These are phyloP conservation scores for Botrytis galanthina DNA, from an alignment of 2,329 filamentous ascomycete genomes.

Conservation along the genomic window DNA sequence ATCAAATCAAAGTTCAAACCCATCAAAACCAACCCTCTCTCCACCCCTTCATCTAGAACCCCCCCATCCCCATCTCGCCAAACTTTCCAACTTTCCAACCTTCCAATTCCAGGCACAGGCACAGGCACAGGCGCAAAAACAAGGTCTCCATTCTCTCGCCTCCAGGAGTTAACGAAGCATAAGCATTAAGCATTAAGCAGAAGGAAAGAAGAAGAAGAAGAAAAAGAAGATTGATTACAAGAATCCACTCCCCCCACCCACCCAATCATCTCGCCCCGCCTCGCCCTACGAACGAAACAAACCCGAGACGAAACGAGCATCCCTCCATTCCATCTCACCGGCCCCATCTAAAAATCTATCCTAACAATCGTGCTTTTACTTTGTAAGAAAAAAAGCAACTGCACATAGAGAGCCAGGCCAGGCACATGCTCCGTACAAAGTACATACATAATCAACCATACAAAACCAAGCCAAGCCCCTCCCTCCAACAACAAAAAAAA, in stretches of 20 bases:
- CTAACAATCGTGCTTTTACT: not conserved
- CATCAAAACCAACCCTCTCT: not conserved
- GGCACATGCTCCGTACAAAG: not conserved
- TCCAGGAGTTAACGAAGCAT: not conserved
- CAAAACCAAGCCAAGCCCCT: not conserved
- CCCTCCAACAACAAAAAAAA: not conserved
- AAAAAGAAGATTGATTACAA: not conserved
- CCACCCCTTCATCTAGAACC: not conserved
- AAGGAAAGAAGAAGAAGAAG: not conserved
- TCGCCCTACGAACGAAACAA: conserved; percentile 10
- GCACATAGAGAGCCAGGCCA: not conserved
- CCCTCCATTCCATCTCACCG: not conserved
- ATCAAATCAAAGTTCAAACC: not conserved
- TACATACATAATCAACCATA: too few relatives aligned
- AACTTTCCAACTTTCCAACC: not conserved
- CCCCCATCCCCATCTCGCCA: not conserved
- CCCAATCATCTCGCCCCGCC: not conserved
- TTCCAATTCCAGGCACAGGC: not conserved
- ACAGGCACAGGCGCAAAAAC: not conserved
- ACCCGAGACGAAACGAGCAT: not conserved
- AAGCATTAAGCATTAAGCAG: not conserved
- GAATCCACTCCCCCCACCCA: not conserved
- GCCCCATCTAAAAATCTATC: not conserved
- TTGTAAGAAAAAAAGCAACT: too few relatives aligned
- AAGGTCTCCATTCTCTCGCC: not conserved